Base-by-base conservation (phyloP, 2,329 filamentous ascomycete genomes). In the Fusarium newnesense region DNA sequence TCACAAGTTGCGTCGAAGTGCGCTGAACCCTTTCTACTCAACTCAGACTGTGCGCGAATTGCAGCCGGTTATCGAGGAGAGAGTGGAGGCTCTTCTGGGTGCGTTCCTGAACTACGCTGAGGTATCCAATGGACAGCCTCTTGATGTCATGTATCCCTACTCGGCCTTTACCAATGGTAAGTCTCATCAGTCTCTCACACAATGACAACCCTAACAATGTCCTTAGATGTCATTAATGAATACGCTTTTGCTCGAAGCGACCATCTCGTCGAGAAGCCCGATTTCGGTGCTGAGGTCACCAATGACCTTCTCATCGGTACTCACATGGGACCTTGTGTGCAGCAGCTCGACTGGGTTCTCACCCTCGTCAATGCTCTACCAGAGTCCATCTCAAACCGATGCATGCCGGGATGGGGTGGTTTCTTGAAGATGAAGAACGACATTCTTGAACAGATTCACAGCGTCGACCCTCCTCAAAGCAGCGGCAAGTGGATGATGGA, bases 381-480 rank as follows among this genome's bases (percentile, higher is more conserved):
- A 3, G 80, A 83, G 64, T 76, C 75, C 4, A 68, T 83, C 34
- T 82, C 81, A 24, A 78, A 78, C n/a, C 78, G 80, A 52, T 82
- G 79, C 66, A 65, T 81, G 60, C 78, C 80, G 74, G 81, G 80
- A 54, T 83, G 81, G 81, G 75, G 77, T 30, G 80, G 80, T 19
- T 83, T 83, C 63, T 69, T 84, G 65, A 81, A 79, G 69, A 82
- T 83, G 79, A 82, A 83, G 70, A 79, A 81, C 32, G 80, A 81
- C 36, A 81, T 84, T 52, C 75, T 80, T 18, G 67, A 78, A 8
- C 80, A 82, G 18, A 83, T 84, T 56, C 70, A 76, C 24, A 78
- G 78, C 57, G 81, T 85, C 64, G 78, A 82, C 39, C 72, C 76
- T 5, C 79, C 81, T 6, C 75, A 83, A 34, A 75, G 80, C 36